A percentile compares a stretch with the other conserved stretches of the same genome.
Evolutionary conservation across 2,329 filamentous ascomycete genomes (phyloP).

Genomic region (Colletotrichum sp.): DNA sequence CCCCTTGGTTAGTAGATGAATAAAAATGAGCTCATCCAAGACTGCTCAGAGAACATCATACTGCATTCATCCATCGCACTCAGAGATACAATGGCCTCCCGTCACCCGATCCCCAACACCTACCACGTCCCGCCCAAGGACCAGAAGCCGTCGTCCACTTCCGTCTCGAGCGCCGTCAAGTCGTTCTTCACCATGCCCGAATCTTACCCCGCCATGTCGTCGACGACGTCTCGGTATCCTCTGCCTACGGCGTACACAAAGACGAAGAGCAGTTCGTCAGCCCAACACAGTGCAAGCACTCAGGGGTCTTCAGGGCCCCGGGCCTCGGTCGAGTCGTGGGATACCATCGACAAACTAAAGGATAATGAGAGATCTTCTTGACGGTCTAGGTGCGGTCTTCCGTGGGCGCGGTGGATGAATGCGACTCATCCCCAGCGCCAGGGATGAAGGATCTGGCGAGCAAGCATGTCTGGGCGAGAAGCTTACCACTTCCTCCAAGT

Average conservation of each 20-base stretch:
- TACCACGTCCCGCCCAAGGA: background rate
- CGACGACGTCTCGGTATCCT: background rate
- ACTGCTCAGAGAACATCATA: accelerated
- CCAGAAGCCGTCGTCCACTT: background rate
- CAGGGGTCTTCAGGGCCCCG: background rate
- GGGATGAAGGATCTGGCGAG: background rate
- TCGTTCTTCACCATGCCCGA: background rate
- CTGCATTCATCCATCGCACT: background rate
- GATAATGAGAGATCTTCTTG: background rate
- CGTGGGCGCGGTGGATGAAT: background rate
- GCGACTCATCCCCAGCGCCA: background rate
- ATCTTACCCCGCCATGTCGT: background rate
- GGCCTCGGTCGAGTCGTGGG: background rate
- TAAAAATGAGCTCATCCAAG: background rate
- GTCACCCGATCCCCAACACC: background rate
- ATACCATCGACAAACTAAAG: slow-evolving; percentile 2
- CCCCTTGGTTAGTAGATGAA: background rate
- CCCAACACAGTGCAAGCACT: background rate
- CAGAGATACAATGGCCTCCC: background rate
- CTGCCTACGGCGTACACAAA: background rate
- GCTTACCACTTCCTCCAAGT: background rate
- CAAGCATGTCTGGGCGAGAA: background rate
- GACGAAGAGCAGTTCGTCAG: background rate
- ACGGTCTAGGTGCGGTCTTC: background rate
- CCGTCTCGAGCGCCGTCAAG: background rate